These are phyloP conservation scores for Hortaea sp. DNA, from an alignment of 2,329 filamentous ascomycete species.

Conservation along the genomic window DNA sequence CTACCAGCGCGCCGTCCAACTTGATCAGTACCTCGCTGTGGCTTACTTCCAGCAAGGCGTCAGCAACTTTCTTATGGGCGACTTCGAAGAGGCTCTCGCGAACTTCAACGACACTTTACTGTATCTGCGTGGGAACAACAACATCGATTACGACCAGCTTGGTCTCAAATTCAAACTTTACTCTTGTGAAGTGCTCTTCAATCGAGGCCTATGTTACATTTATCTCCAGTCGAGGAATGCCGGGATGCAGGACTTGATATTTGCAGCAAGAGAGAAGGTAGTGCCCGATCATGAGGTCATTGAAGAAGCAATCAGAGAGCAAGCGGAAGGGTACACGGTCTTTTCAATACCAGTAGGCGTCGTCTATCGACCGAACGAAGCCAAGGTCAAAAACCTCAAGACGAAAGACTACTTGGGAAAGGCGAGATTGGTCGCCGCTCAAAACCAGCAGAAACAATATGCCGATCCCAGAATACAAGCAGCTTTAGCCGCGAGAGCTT, in stretches of 20 bases:
- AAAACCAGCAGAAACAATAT: slow-evolving; percentile 15
- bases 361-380: slow-evolving; percentile 89
- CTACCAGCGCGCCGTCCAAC: slow-evolving; percentile 80
- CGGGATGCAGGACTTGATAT: slow-evolving; percentile 82
- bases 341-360: slow-evolving; percentile 97
- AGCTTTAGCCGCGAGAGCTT: slow-evolving; percentile 40
- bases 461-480: slow-evolving; percentile 20
- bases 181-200: slow-evolving; percentile 96
- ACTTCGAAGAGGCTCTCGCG: slow-evolving; percentile 92
- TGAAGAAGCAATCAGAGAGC: slow-evolving; percentile 87
- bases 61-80: slow-evolving; percentile 91
- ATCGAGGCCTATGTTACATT: slow-evolving; percentile 92
- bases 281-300: slow-evolving; percentile 96
- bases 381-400: slow-evolving; percentile 96
- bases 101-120: slow-evolving; percentile 98
- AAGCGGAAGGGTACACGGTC: slow-evolving; percentile 95
- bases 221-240: slow-evolving; percentile 86
- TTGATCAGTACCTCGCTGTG: slow-evolving; percentile 93
- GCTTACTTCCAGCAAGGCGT: slow-evolving; percentile 98
- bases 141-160: slow-evolving; percentile 95
- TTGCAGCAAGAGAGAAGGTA: slow-evolving; percentile 89
- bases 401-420: slow-evolving; percentile 97
- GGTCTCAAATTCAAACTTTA: slow-evolving; percentile 93
- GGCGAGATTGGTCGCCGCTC: slow-evolving; percentile 78
- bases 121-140: slow-evolving; percentile 88